Base-by-base conservation (phyloP, 1,284 basidiomycete species). In the Ceratobasidium sp. region DNA sequence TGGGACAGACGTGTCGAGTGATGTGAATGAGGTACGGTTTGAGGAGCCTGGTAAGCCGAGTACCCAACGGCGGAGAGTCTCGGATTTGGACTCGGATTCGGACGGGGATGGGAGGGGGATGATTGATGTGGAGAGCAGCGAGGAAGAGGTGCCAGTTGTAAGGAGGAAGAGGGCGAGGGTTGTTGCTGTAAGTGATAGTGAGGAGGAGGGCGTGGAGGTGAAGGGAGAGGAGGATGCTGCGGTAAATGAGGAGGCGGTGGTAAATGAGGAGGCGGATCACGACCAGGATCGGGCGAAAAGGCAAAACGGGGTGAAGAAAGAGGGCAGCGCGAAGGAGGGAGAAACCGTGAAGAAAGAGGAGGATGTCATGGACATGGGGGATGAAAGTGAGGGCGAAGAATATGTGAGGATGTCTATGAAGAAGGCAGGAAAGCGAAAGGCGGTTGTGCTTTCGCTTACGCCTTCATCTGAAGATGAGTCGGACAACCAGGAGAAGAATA, bases 401-500 rank as follows among this genome's bases (percentile, higher is more conserved):
- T 19, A 14, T 7, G 11, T 19, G 7, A 43, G 11, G 41, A 41
- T 64, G 41, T 29, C 62, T 34, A 11, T 39, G 37, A 72, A 61
- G 34, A 39, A 43, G 34, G 19, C 16, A 9, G 49, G 49, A 37
- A 69, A 69, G 29, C 66, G 66, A 39, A 69, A 69, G 53, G 54
- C 39, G 2, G 53, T 69, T 37, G 39, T 53, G 31, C 24, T 69
- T 37, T 69, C 66, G 37, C 34, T 58, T 19, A 69, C 64, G 9
- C 48, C 64, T 66, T 14, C 49, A 19, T 66, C 64, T 27, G 48
- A 29, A 34, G 48, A 51, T 39, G 64, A 66, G 48, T 16, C 11
- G 11, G 64, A 51, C 2, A 31, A 11, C 7, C 14, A 7, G 5
- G 27, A n/a, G 5, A 34, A 37, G 27, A 34, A 22, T 16, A 66